Evolutionary conservation across 352 stramenopile species (phyloP).

Genomic region (Globisporangium spinosum): DNA sequence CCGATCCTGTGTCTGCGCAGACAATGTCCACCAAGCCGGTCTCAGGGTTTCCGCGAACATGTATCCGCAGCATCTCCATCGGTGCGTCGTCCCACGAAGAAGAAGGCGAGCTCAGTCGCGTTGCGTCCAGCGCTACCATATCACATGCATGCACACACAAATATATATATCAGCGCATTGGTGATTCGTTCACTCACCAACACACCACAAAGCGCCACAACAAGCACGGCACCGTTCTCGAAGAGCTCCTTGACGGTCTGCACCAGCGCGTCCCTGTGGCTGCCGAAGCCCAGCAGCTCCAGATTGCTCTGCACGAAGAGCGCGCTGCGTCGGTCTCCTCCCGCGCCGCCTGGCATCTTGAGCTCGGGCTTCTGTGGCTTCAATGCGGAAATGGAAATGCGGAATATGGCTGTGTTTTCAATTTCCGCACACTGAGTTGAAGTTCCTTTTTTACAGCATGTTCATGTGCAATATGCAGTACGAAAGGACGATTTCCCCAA

Average conservation of each 20-base stretch:
- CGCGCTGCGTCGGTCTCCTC: slow-evolving; percentile 24
- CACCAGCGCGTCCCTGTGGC: slow-evolving; percentile 49
- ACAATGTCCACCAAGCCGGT: slow-evolving; percentile 50
- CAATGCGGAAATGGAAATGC: slow-evolving; percentile 4
- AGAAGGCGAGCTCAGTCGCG: slow-evolving; percentile 18
- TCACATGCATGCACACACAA: neutral
- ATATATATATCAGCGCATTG: neutral
- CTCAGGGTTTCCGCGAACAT: slow-evolving; percentile 26
- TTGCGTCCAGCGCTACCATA: slow-evolving; percentile 57
- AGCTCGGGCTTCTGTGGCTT: neutral
- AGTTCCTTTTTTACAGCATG: slow-evolving; percentile 1
- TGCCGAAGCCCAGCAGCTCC: slow-evolving; percentile 72
- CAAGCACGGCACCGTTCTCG: slow-evolving; percentile 51
- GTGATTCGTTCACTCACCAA: neutral
- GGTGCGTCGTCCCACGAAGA: slow-evolving; percentile 23
- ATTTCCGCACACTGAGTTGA: neutral
- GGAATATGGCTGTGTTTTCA: neutral
- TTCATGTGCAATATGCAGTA: slow-evolving; percentile 4
- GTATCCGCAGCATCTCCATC: slow-evolving; percentile 46
- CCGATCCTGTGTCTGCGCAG: slow-evolving; percentile 73
- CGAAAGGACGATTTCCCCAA: neutral
- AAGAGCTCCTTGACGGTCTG: slow-evolving; percentile 82
- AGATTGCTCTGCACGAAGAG: slow-evolving; percentile 69
- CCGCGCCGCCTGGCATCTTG: slow-evolving; percentile 6
- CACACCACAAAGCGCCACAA: neutral